Evolutionary conservation across 495 filamentous ascomycete genomes (phyloP).

Genomic region (Parathielavia hyrcaniae): DNA sequence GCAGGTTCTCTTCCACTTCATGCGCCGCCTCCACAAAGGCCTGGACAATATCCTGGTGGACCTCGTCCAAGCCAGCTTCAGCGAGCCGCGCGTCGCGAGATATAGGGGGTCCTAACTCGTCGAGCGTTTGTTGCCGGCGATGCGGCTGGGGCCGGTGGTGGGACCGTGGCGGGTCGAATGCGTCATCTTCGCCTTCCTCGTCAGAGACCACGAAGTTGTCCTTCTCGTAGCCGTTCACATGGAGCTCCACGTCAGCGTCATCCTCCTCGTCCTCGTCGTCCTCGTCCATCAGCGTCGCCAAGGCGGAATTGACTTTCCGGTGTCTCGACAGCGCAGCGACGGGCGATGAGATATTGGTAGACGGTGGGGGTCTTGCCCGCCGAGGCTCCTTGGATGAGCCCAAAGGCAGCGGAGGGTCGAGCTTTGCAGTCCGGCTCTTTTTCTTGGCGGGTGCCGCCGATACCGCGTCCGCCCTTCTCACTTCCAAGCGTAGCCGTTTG

Average conservation of each 20-base stretch:
- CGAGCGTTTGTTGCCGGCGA: conserved; percentile 25
- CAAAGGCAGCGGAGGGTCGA: not conserved
- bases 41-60: conserved; percentile 50
- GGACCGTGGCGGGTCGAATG: conserved; percentile 51
- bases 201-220: conserved; percentile 51
- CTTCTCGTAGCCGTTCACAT: conserved; percentile 42
- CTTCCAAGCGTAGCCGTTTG: conserved; percentile 10
- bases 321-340: conserved; percentile 39
- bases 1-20: conserved; percentile 56
- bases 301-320: conserved; percentile 44
- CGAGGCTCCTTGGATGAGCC: not conserved
- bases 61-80: conserved; percentile 47
- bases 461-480: not conserved
- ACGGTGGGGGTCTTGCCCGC: conserved; percentile 44
- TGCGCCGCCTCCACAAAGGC: conserved; percentile 69
- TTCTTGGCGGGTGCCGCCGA: not conserved
- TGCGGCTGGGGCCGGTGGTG: conserved; percentile 36
- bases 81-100: conserved; percentile 59
- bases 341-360: conserved; percentile 85
- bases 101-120: conserved; percentile 61
- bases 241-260: conserved; percentile 29
- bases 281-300: conserved; percentile 20
- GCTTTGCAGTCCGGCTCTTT: not conserved
- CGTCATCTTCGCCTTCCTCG: conserved; percentile 41
- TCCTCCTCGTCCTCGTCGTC: conserved; percentile 36